These are phyloP conservation scores for Ochetophila trinervis DNA, from an alignment of 306 rosid species.

Conservation along the genomic window DNA sequence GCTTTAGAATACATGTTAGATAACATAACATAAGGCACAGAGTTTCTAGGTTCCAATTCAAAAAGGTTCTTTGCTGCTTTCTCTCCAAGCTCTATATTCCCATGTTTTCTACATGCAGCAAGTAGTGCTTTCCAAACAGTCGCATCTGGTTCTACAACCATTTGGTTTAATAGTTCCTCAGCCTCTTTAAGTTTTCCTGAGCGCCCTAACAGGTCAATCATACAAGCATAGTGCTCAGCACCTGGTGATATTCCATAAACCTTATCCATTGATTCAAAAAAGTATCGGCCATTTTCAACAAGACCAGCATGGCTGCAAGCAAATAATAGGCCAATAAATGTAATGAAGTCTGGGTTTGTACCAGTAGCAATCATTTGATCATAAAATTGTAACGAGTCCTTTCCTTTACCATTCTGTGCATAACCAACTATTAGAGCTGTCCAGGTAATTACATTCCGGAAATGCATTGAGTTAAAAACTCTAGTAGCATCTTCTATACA, in stretches of 20 bases:
- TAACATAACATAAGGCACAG: constrained; percentile 67
- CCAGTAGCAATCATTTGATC: constrained; percentile 67
- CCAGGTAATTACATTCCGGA: constrained; percentile 69
- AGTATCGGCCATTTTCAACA: constrained; percentile 49
- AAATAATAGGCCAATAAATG: constrained; percentile 82
- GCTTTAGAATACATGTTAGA: constrained; percentile 79
- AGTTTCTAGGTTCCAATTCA: constrained; percentile 60
- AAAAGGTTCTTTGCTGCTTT: constrained; percentile 67
- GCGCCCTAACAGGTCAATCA: constrained; percentile 88
- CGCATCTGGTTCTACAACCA: constrained; percentile 77
- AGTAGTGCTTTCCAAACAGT: constrained; percentile 93
- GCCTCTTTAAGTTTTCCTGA: constrained; percentile 70
- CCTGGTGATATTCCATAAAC: constrained; percentile 77
- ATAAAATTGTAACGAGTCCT: constrained; percentile 66
- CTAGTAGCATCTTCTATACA: constrained; percentile 69
- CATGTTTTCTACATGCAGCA: constrained; percentile 78
- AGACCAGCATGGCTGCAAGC: constrained; percentile 97
- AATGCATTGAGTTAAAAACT: constrained; percentile 60
- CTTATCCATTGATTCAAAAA: constrained; percentile 61
- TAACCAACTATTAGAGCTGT: constrained; percentile 90
- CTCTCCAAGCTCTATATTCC: constrained; percentile 73
- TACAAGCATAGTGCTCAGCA: constrained; percentile 78
- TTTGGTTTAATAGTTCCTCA: constrained; percentile 48
- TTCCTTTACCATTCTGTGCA: constrained; percentile 86
- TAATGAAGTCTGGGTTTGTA: constrained; percentile 70